Conservation (phyloP, 495 filamentous ascomycete species). For the Amphirosellinia nigrospora region DNA sequence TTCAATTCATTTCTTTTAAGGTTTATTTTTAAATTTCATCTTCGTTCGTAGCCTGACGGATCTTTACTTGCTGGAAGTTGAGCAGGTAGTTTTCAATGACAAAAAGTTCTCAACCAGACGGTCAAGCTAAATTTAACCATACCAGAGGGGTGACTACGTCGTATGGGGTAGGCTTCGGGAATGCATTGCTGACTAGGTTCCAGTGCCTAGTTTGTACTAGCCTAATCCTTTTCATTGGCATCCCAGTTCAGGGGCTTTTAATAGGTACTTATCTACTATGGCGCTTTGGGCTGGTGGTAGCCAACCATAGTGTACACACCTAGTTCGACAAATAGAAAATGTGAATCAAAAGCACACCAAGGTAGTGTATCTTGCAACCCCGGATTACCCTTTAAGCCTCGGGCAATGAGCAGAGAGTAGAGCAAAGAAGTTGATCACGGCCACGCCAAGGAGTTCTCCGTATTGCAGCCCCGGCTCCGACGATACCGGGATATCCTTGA, state of each 20-base stretch:
- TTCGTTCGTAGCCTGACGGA: no score
- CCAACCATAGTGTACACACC: constrained; percentile 9
- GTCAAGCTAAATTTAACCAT: not conserved
- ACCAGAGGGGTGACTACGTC: not conserved
- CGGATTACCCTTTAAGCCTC: no score
- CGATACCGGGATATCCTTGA: constrained; percentile 16
- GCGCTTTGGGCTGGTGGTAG: constrained; percentile 18
- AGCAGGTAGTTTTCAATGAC: not conserved
- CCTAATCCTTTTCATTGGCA: not conserved
- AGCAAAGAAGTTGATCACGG: not conserved
- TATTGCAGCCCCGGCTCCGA: constrained; percentile 1
- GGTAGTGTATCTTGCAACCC: not conserved
- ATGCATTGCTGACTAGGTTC: constrained; percentile 19
- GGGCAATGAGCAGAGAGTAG: no score
- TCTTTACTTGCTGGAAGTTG: not conserved
- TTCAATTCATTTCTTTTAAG: no score
- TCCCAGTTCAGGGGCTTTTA: constrained; percentile 19
- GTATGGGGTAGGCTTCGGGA: constrained; percentile 20
- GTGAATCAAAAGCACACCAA: not conserved
- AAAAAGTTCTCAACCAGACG: not conserved
- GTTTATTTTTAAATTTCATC: no score
- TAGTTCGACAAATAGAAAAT: constrained; percentile 3
- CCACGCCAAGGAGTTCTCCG: constrained; percentile 6
- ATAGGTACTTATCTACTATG: not conserved
- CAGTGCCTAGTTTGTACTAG: constrained; percentile 1